Conservation (phyloP, 768 basidiomycete genomes). For the Amanita pallidorosea region DNA sequence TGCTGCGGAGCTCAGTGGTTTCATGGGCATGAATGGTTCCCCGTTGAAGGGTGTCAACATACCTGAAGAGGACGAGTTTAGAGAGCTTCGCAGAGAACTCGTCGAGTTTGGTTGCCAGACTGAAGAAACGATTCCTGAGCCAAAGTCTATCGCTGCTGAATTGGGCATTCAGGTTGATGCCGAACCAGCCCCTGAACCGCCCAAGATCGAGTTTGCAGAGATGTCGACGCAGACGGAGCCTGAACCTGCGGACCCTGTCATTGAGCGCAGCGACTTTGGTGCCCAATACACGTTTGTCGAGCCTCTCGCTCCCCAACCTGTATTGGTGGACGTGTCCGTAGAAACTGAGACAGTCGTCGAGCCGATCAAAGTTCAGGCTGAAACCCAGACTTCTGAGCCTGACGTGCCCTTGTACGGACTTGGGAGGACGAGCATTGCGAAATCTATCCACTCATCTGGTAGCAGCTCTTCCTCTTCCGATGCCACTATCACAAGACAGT, state of each 20-base stretch:
- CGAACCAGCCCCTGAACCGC: constrained; percentile 14
- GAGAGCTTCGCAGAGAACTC: constrained; percentile 32
- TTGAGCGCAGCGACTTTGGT: constrained; percentile 32
- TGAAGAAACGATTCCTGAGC: constrained; percentile 22
- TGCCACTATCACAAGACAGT: constrained; percentile 28
- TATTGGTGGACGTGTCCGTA: constrained; percentile 20
- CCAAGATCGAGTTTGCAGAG: constrained; percentile 18
- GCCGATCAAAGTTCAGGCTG: constrained; percentile 15
- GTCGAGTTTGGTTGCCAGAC: constrained; percentile 62
- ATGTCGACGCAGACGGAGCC: constrained; percentile 38
- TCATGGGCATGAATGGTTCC: constrained; percentile 26
- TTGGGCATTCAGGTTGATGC: constrained; percentile 31
- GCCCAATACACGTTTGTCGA: constrained; percentile 34
- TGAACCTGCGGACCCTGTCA: constrained; percentile 19
- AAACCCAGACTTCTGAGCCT: constrained; percentile 24
- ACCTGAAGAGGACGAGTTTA: constrained; percentile 14
- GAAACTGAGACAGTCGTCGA: constrained; percentile 25
- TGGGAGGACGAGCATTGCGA: constrained; percentile 35
- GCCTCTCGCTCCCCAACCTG: constrained; percentile 17
- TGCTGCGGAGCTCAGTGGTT: constrained; percentile 43
- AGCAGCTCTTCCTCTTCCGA: constrained; percentile 23
- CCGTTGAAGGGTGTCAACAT: constrained; percentile 23
- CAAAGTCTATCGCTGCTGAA: constrained; percentile 16
- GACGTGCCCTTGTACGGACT: constrained; percentile 12
- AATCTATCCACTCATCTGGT: constrained; percentile 16